Evolutionary conservation across 2,329 filamentous ascomycete species (phyloP).

Genomic region (Phaeosphaeria sp.): DNA sequence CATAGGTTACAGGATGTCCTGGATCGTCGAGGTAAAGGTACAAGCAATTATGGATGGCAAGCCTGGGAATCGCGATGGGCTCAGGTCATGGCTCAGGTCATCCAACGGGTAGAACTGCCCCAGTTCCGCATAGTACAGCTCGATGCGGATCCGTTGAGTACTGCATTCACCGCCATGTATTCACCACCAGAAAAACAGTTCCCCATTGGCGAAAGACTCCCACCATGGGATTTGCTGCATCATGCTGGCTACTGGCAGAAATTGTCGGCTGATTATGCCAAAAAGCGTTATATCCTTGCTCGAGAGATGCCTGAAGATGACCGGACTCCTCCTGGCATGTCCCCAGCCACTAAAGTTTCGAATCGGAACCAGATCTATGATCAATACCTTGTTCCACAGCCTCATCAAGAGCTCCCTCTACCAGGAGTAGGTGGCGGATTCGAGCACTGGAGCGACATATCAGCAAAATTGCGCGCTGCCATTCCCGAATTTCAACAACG

Average conservation of each 20-base stretch:
- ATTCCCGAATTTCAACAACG: constrained; percentile 59
- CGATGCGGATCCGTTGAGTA: constrained; percentile 33
- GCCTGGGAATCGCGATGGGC: constrained; percentile 87
- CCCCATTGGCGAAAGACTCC: constrained; percentile 56
- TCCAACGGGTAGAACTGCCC: constrained; percentile 60
- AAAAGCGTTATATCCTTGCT: constrained; percentile 58
- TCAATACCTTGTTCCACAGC: constrained; percentile 65
- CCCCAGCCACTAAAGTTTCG: constrained; percentile 61
- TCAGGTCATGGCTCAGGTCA: constrained; percentile 65
- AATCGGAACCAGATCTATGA: constrained; percentile 63
- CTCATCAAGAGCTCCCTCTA: constrained; percentile 61
- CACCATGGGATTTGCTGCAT: constrained; percentile 65
- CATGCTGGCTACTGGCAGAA: constrained; percentile 69
- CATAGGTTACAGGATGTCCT: constrained; percentile 77
- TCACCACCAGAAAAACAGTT: constrained; percentile 60
- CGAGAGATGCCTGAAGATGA: constrained; percentile 66
- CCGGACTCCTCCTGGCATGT: constrained; percentile 60
- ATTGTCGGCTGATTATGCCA: constrained; percentile 60
- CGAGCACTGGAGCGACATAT: constrained; percentile 60
- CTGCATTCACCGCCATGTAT: constrained; percentile 48
- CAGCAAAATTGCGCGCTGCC: constrained; percentile 55
- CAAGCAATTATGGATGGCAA: constrained; percentile 88
- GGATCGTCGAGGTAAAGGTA: constrained; percentile 82
- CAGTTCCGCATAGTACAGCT: constrained; percentile 45
- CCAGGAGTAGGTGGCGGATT: constrained; percentile 51